A percentile compares a stretch with the other conserved stretches of the same genome.
Evolutionary conservation across 1,139 yeast species (phyloP).

Genomic region (Pichia sp.): DNA sequence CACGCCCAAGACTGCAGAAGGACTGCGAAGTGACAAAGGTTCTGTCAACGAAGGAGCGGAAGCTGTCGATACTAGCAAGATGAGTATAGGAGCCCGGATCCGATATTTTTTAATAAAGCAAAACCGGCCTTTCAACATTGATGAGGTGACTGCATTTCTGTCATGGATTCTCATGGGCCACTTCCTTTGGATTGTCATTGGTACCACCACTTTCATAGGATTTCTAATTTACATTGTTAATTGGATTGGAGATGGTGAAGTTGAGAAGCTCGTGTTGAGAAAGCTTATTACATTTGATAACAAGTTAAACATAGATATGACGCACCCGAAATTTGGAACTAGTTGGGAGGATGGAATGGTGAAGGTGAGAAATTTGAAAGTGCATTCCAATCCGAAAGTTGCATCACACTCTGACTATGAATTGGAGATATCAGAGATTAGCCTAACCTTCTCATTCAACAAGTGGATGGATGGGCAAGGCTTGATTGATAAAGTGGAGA

Average conservation of each 20-base stretch:
- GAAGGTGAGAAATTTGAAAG: slow-evolving; percentile 44
- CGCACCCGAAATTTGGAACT: slow-evolving; percentile 35
- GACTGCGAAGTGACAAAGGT: background rate
- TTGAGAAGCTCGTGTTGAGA: slow-evolving; percentile 20
- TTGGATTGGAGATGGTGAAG: slow-evolving; percentile 19
- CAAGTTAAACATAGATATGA: slow-evolving; percentile 36
- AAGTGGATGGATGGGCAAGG: slow-evolving; percentile 72
- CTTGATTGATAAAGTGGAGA: slow-evolving; percentile 51
- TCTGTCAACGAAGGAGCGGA: background rate
- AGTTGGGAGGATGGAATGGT: slow-evolving; percentile 53
- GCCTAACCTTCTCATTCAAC: slow-evolving; percentile 51
- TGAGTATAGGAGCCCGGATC: slow-evolving; percentile 30
- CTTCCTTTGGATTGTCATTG: slow-evolving; percentile 68
- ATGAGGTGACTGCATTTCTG: slow-evolving; percentile 81
- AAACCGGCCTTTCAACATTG: slow-evolving; percentile 73
- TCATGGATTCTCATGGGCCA: slow-evolving; percentile 92
- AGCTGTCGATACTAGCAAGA: background rate
- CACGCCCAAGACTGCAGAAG: background rate
- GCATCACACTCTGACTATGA: slow-evolving; percentile 23
- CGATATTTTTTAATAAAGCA: slow-evolving; percentile 66
- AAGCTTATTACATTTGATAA: slow-evolving; percentile 30
- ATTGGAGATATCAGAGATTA: slow-evolving; percentile 46
- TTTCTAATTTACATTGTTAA: slow-evolving; percentile 25
- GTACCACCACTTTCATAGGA: slow-evolving; percentile 75
- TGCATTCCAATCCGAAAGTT: slow-evolving; percentile 28